Evolutionary conservation across 805 yeast species (phyloP), one percentile per base, ranked within the genome.

Genomic region (Ogataea naganishii): DNA sequence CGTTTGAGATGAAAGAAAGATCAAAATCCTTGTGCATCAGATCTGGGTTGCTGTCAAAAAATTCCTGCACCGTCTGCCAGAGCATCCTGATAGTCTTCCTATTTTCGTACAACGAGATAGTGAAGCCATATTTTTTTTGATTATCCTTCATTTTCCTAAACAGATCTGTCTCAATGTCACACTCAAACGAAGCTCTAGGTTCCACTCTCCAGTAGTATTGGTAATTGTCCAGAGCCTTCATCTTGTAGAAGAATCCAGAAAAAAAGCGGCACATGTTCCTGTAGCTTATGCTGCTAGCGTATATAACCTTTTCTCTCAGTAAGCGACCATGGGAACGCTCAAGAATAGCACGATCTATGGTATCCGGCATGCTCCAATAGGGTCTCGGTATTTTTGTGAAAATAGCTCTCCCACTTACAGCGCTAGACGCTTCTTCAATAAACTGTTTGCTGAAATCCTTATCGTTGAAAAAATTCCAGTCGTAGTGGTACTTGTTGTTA

Each of bases 211-310:
- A 71, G 49, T 70, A 71, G 58, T 66, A 71, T 30, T 64, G 66
- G 47, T 67, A 71, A 4, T 56, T 56, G 14, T 51, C 43, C 49
- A 71, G 39, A 20, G 66, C 49, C 18, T 60, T 59, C 45, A 67
- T 60, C 41, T 66, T 60, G 56, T 64, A 71, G 49, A 71, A 70
- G 41, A 76, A 79, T 36, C 72, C 72, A 18, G 61, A 53, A 30
- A 53, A 58, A 37, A 49, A 66, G 18, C 72, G 46, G 35, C 69
- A 66, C 94, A 82, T 82, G 49, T 77, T 80, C 38, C 89, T 62
- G 49, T 82, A 82, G 12, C 74, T 60, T 31, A 71, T 69, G 11
- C 69, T 61, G 10, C 58, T 71, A 11, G 78, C 86, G 47, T 80
- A 80, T 9, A 68, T 58, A 17, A 76, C 64, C 9, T 43, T 35